Evolutionary conservation across 495 filamentous ascomycete genomes (phyloP).

Genomic region (Pseudevernia furfuracea): DNA sequence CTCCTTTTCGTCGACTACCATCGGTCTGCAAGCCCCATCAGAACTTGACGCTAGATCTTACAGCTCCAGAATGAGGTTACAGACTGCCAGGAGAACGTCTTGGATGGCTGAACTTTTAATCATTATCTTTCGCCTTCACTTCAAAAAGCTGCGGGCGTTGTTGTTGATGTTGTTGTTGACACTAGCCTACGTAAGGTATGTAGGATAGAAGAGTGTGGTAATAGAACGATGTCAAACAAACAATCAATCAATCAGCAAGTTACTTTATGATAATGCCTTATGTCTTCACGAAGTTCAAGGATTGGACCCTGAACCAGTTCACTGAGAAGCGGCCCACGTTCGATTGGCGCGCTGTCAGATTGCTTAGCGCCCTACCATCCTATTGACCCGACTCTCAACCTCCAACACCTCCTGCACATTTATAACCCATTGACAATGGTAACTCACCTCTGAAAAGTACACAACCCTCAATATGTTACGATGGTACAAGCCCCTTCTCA

Average conservation of each 20-base stretch:
- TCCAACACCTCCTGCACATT: not conserved
- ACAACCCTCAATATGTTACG: constrained; percentile 10
- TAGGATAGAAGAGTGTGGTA: constrained; percentile 1
- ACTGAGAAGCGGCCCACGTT: not conserved
- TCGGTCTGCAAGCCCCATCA: constrained; percentile 5
- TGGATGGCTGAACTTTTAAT: not conserved
- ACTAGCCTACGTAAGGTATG: not conserved
- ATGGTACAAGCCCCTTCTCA: not conserved
- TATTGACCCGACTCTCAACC: not conserved
- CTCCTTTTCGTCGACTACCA: not conserved
- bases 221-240: not conserved
- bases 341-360: constrained; percentile 16
- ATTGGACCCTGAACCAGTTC: not conserved
- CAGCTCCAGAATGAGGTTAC: not conserved
- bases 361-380: not conserved
- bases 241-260: too few relatives aligned
- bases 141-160: not conserved
- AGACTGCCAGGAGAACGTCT: not conserved
- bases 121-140: not conserved
- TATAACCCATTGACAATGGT: not conserved
- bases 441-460: too few relatives aligned
- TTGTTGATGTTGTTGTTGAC: not conserved
- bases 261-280: constrained; percentile 3
- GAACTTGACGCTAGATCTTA: not conserved
- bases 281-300: not conserved